Percentiles rank a stretch among this genome's conserved stretches.
Evolutionary conservation across 331 rosid genomes (phyloP).

Genomic region (Malus hybrid): DNA sequence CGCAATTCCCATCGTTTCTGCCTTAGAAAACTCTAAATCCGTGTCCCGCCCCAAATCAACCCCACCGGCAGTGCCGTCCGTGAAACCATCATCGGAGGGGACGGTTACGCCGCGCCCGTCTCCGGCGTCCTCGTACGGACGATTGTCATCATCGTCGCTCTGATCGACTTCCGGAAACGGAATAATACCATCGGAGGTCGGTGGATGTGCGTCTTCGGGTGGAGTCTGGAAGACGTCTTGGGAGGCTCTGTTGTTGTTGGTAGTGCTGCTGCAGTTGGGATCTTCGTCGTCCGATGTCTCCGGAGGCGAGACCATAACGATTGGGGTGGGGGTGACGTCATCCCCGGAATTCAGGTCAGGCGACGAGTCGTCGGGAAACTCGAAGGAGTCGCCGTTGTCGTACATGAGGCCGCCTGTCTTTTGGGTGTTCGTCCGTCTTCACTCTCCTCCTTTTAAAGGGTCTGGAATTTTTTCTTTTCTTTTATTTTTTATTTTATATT

Average conservation of each 20-base stretch:
- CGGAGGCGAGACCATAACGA: slow-evolving; percentile 23
- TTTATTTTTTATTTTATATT: not conserved
- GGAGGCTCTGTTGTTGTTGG: not conserved
- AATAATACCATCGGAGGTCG: slow-evolving; percentile 17
- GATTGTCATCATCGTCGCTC: not conserved
- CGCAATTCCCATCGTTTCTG: not conserved
- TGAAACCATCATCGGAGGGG: not conserved
- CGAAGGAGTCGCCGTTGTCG: not conserved
- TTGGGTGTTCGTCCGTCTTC: not conserved
- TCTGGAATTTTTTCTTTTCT: not conserved
- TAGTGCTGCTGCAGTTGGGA: not conserved
- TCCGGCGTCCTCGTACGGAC: not conserved
- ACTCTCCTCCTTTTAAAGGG: not conserved
- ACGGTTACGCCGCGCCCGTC: not conserved
- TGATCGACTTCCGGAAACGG: not conserved
- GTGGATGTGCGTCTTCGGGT: slow-evolving; percentile 25
- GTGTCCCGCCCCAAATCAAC: slow-evolving; percentile 30
- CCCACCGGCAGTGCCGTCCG: too few relatives aligned
- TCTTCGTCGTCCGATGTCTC: slow-evolving; percentile 3
- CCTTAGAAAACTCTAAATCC: slow-evolving; percentile 24
- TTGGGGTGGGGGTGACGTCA: slow-evolving; percentile 10
- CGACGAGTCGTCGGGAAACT: not conserved
- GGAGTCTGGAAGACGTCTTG: slow-evolving; percentile 47
- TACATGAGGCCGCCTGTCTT: slow-evolving; percentile 8
- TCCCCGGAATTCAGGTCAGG: not conserved